phyloP scores from a whole-genome alignment of 2,329 filamentous ascomycete genomes.

The Aspergillus quadricinctus region DNA sequence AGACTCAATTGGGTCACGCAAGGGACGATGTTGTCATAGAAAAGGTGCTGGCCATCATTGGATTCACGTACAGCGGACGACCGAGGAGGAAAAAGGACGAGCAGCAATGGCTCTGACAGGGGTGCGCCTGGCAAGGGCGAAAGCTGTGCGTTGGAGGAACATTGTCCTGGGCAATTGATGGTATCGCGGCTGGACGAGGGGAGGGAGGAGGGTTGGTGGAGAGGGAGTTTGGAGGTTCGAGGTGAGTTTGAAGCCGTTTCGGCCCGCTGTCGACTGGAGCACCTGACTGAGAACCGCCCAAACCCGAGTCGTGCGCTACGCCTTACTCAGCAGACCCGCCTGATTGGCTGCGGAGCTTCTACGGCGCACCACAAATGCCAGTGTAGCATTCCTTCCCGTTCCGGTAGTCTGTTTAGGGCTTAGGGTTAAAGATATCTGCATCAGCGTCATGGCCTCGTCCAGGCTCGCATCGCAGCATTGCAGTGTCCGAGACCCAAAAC shows the following conservation, averaged over 20 bases:
- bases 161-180: conserved; percentile 32
- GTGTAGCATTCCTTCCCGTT: conserved; percentile 14
- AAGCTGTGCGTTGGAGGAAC: conserved; percentile 46
- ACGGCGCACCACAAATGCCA: conserved; percentile 11
- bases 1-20: conserved; percentile 19
- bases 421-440: conserved; percentile 10
- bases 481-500: background rate
- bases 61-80: conserved; percentile 44
- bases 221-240: conserved; percentile 32
- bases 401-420: conserved; percentile 12
- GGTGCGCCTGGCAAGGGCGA: conserved; percentile 43
- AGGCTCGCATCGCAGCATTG: too few relatives aligned
- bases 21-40: background rate
- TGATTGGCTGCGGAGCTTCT: conserved; percentile 23
- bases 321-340: conserved; percentile 21
- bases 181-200: conserved; percentile 19
- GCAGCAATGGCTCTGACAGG: conserved; percentile 39
- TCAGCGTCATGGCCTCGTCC: background rate
- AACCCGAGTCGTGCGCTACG: conserved; percentile 1
- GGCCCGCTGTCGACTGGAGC: conserved; percentile 23
- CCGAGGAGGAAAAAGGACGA: conserved; percentile 44
- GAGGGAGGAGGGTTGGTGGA: conserved; percentile 24
- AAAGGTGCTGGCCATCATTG: conserved; percentile 14
- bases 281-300: background rate
- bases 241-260: conserved; percentile 39